Percentiles rank a stretch among this genome's conserved stretches.
phyloP scores from a whole-genome alignment of 148 eudicot species.

The Rhododendron ferrugineum region DNA sequence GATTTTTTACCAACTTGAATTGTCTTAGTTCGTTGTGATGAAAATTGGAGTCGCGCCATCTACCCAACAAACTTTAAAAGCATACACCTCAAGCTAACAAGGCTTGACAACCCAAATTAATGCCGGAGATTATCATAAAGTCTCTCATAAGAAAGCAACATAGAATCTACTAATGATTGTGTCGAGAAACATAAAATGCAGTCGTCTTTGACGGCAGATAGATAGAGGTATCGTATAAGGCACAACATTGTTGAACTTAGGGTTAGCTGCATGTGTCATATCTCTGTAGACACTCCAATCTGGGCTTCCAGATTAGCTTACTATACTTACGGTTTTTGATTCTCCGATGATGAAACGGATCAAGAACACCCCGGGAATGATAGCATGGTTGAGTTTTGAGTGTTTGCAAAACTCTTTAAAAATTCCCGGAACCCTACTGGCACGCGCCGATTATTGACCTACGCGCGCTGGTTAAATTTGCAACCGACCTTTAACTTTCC shows the following conservation, averaged over 20 bases:
- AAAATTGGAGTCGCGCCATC: neutral
- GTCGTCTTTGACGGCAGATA: neutral
- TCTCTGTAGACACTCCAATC: too few relatives aligned
- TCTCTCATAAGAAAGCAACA: neutral
- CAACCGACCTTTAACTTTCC: too few relatives aligned
- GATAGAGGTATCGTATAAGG: neutral
- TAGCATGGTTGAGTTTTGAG: too few relatives aligned
- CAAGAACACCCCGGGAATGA: too few relatives aligned
- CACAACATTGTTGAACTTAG: neutral
- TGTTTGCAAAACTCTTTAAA: too few relatives aligned
- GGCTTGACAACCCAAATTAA: neutral
- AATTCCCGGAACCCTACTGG: too few relatives aligned
- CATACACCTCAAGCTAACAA: neutral
- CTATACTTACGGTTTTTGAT: too few relatives aligned
- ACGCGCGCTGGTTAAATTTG: too few relatives aligned
- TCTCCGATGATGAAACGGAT: too few relatives aligned
- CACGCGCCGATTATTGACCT: too few relatives aligned
- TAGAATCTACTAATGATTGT: neutral
- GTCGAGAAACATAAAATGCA: neutral
- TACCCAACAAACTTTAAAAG: neutral
- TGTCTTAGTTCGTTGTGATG: neutral
- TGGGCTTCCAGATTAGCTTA: too few relatives aligned
- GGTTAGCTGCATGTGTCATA: constrained; percentile 4
- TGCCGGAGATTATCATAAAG: neutral
- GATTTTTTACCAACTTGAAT: neutral